Base-by-base conservation (phyloP, 257 asterid species). In the Nicotiana tabacum region DNA sequence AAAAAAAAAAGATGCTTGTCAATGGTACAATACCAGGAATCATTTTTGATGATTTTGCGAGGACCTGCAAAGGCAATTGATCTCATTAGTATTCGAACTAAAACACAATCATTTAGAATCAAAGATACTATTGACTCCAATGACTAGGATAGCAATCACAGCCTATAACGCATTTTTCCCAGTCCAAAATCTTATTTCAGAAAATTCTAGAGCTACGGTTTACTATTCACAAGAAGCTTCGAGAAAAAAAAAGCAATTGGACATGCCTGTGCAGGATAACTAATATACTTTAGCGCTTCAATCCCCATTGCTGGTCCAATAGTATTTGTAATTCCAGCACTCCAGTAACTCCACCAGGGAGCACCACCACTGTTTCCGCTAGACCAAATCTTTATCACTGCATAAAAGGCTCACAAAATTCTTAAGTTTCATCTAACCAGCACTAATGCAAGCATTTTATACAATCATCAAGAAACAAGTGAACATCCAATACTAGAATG, bases 251-350 rank as follows among this genome's bases (percentile, higher is more conserved):
- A 53, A 2, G 33, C 9, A 18, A 16, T 67, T 3, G 65, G 78
- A 82, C 90, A 84, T 82, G 67, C 99, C 98, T 94, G 98, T 56
- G 97, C 98, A 77, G 98, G 98, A 85, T 96, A 96, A 89, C 99
- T 96, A 69, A 96, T 96, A 84, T 96, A 96, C 85, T 96, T 96
- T 85, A 96, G 87, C 0, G 99, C 97, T 87, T 96, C 98, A 79
- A 96, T 96, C 61, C 99, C 99, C 99, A 96, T 92, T 83, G 98
- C 98, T 2, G 99, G 99, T 33, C 99, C 99, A 84, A 96, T 93
- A 2, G 98, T 91, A 83, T 96, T 96, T 10, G 98, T 92, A 62
- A 93, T 92, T 69, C 77, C 83, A 65, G 70, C 70, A 70, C 99
- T 93, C 99, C 99, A 95, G 65, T 91, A 93, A 89, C 93, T 93